Conservation (phyloP, 495 filamentous ascomycete species). For the Aspergillus affinis region DNA sequence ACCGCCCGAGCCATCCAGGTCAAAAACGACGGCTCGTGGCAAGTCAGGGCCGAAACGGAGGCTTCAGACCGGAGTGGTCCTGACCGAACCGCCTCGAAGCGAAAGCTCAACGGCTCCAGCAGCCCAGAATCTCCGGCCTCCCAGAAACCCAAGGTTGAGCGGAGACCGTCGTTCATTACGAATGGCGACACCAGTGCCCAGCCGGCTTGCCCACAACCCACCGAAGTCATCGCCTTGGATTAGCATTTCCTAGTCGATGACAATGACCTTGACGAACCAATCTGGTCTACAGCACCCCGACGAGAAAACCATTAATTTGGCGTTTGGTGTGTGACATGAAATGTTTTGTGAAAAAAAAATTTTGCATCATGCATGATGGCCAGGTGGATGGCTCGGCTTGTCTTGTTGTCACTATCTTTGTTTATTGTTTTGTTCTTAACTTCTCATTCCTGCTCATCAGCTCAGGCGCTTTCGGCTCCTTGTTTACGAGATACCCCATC, state of each 20-base stretch:
- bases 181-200: background rate
- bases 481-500: background rate
- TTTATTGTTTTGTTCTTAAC: background rate
- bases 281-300: background rate
- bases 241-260: constrained; percentile 10
- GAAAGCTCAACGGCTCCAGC: constrained; percentile 1
- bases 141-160: constrained; percentile 20
- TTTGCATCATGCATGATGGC: background rate
- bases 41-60: constrained; percentile 34
- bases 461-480: background rate
- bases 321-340: background rate
- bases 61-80: background rate
- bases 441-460: background rate
- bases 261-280: background rate
- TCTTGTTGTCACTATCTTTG: background rate
- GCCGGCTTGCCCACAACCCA: constrained; percentile 7
- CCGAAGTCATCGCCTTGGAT: constrained; percentile 36
- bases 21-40: constrained; percentile 59
- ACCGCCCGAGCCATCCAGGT: constrained; percentile 59
- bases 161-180: background rate
- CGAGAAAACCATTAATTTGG: background rate
- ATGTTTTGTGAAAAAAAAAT: background rate
- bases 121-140: background rate
- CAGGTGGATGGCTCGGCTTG: background rate
- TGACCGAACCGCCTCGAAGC: constrained; percentile 9